phyloP scores from a whole-genome alignment of 331 rosid species.

The Rosa hybrid region DNA sequence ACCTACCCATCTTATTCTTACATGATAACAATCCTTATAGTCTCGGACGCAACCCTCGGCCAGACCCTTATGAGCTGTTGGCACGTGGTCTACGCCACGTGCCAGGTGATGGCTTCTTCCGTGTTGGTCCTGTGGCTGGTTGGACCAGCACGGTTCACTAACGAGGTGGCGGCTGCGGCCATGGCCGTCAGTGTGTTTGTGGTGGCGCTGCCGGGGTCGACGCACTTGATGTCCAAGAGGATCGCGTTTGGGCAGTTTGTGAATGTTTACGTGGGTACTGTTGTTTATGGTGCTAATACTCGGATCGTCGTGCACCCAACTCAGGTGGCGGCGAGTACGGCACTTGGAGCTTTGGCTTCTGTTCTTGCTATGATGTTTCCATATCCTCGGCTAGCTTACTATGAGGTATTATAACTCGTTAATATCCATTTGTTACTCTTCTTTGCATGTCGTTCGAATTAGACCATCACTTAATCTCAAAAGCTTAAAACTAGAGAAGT shows the following conservation, averaged over 20 bases:
- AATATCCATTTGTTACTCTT: too few species aligned
- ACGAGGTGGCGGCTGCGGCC: conserved; percentile 31
- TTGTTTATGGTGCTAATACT: conserved; percentile 38
- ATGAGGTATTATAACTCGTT: conserved; percentile 37
- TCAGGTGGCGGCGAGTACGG: conserved; percentile 58
- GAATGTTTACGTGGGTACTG: conserved; percentile 66
- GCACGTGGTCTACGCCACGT: conserved; percentile 49
- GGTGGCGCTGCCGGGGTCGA: conserved; percentile 64
- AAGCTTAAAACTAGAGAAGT: neutral
- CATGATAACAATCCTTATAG: conserved; percentile 53
- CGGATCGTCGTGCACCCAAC: conserved; percentile 44
- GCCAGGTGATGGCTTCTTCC: conserved; percentile 38
- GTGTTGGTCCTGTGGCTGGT: conserved; percentile 45
- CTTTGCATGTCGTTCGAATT: too few species aligned
- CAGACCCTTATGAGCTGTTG: conserved; percentile 62
- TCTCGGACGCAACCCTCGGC: conserved; percentile 63
- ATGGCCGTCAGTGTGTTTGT: conserved; percentile 42
- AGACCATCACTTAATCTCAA: neutral
- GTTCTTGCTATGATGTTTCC: conserved; percentile 61
- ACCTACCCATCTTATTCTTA: conserved; percentile 61
- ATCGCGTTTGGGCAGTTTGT: conserved; percentile 76
- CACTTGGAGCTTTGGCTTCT: conserved; percentile 78
- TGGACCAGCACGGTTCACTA: conserved; percentile 40
- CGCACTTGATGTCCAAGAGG: conserved; percentile 55
- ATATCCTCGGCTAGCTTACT: conserved; percentile 53